These are phyloP conservation scores for Abeoforma whisleri DNA, from an alignment of 78 protist genomes.

Conservation along the genomic window DNA sequence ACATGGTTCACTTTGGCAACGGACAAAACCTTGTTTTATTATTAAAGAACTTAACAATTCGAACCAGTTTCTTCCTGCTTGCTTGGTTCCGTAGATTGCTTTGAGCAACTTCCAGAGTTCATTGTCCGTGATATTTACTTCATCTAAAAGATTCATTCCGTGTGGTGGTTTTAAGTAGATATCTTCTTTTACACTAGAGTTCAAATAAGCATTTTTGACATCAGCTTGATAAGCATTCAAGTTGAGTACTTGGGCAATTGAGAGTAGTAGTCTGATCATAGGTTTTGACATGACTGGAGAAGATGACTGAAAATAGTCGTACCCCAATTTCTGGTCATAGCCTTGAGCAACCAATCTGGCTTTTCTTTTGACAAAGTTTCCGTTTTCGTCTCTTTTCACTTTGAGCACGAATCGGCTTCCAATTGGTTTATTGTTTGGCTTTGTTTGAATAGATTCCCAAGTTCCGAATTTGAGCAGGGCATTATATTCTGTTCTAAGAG, in stretches of 20 bases:
- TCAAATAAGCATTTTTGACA: background rate
- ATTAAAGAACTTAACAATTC: background rate
- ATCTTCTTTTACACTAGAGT: background rate
- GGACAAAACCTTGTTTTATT: background rate
- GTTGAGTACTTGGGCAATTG: background rate
- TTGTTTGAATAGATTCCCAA: background rate
- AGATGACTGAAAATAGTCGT: background rate
- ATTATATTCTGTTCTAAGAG: background rate
- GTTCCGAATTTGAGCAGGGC: background rate
- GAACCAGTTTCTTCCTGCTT: background rate
- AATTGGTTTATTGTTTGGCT: background rate
- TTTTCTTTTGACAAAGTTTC: background rate
- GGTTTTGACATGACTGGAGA: background rate
- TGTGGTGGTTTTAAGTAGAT: background rate
- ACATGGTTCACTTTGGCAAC: background rate
- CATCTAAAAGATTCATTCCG: background rate
- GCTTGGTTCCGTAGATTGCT: background rate
- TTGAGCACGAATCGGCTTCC: background rate
- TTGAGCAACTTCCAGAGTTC: background rate
- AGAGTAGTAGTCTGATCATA: background rate
- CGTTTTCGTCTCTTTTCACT: background rate
- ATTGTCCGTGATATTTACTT: background rate
- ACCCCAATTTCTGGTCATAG: background rate
- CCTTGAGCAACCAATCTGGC: background rate
- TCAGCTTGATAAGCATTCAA: background rate